Evolutionary conservation across 345 rosid species (phyloP), one percentile per base, ranked within the genome.

Genomic region (Euclidium syriacum): DNA sequence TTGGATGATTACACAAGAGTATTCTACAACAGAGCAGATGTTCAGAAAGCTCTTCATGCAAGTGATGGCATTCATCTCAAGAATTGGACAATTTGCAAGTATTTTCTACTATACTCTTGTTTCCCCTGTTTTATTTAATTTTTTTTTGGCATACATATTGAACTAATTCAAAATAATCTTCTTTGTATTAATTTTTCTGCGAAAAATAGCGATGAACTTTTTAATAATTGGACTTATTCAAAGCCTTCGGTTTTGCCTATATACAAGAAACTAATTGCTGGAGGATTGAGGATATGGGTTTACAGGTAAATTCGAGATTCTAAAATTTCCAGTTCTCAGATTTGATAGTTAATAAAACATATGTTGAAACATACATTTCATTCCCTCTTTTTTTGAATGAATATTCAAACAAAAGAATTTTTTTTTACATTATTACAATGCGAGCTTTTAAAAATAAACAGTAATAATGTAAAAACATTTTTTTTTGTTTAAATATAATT

Each of bases 41-140:
- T 91, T 57, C 98, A 91, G 53, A 77, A 75, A 76, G 96, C 96
- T 19, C 84, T 91, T 70, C 95, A 91, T 65, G 92, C 86, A 60
- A 75, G 81, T 62, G 83, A 83, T 57, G 95, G 88, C 26, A 39
- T 20, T 15, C 70, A 20, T 27, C 75, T 77, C 53, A 83, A 51
- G 77, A 86, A 88, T 60, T 91, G 98, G 98, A 85, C 69, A 76
- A 88, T 85, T 43, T 91, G 98, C 96, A 91, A 82, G 96, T 88
- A 91, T 3, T 29, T 3, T 29, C 50, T 56, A 42, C 68, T 70
- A n/a, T n/a, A 19, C 10, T 7, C 23, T 51, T 30, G 11, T 41
- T 48, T 19, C 7, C 59, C 15, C 23, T n/a, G 4, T 20, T 17
- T 3, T 48, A 3, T 58, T 20, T 19, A 4, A 6, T 5, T 17